A percentile compares a stretch with the other conserved stretches of the same genome.
Conservation (phyloP, 1,139 yeast genomes). For the Saccharomyces hybrid region DNA sequence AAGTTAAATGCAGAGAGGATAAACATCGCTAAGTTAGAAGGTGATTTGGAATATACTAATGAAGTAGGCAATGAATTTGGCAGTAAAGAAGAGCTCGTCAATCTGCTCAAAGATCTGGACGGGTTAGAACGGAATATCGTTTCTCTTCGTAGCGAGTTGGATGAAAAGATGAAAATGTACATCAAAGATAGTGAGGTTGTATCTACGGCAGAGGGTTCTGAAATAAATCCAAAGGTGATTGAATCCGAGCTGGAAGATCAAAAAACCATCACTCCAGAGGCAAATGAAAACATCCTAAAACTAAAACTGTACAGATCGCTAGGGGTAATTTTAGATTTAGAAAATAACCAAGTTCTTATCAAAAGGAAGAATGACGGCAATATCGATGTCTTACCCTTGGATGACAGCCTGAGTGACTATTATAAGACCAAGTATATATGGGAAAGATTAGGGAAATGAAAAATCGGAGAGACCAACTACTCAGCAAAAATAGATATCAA, state of each 20-base stretch:
- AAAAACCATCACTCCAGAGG: constrained; percentile 8
- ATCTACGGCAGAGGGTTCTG: constrained; percentile 7
- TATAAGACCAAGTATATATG: constrained; percentile 27
- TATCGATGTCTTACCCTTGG: constrained; percentile 22
- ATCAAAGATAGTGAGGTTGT: constrained; percentile 7
- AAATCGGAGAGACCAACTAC: not conserved
- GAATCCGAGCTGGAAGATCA: constrained; percentile 10
- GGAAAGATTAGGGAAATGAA: constrained; percentile 17
- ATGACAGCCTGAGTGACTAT: constrained; percentile 21
- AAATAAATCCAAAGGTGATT: constrained; percentile 3
- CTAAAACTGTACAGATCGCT: constrained; percentile 26
- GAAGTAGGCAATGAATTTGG: constrained; percentile 13
- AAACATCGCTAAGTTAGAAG: constrained; percentile 7
- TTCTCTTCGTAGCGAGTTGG: constrained; percentile 13
- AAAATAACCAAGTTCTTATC: constrained; percentile 23
- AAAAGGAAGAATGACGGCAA: constrained; percentile 12
- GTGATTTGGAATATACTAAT: constrained; percentile 10
- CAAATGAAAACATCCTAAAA: constrained; percentile 21
- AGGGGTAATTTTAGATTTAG: constrained; percentile 26
- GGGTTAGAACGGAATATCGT: constrained; percentile 16
- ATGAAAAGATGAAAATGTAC: constrained; percentile 12
- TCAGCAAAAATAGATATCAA: too few relatives aligned
- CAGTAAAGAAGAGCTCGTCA: constrained; percentile 13
- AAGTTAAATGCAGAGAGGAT: constrained; percentile 6
- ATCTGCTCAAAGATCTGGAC: constrained; percentile 19